Evolutionary conservation across 257 asterid genomes (phyloP).

Genomic region (Nicotiana sylvestris): DNA sequence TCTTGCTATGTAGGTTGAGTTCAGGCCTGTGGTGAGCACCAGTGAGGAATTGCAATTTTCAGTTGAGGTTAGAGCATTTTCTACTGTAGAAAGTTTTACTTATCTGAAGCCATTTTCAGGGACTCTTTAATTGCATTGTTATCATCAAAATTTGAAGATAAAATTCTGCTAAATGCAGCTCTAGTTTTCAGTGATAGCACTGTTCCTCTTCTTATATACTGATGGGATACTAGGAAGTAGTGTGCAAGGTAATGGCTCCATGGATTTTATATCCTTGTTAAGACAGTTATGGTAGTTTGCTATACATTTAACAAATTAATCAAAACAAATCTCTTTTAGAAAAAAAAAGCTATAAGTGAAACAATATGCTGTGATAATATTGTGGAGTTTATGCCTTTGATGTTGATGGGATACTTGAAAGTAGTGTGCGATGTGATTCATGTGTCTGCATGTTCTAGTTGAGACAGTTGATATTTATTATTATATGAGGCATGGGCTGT

Average conservation of each 20-base stretch:
- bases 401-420: neutral
- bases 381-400: neutral
- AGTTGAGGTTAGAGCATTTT: constrained; percentile 62
- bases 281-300: neutral
- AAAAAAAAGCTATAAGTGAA: neutral
- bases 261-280: neutral
- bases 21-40: constrained; percentile 65
- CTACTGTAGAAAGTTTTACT: neutral
- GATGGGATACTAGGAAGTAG: neutral
- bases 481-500: neutral
- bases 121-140: neutral
- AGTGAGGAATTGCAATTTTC: constrained; percentile 71
- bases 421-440: neutral
- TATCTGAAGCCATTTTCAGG: neutral
- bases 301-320: neutral
- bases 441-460: neutral
- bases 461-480: neutral
- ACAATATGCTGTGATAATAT: neutral
- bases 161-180: neutral
- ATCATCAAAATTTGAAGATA: neutral
- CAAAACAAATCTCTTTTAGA: neutral
- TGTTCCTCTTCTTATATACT: neutral
- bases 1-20: constrained; percentile 59
- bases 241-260: neutral
- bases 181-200: neutral